Evolutionary conservation across 2,329 filamentous ascomycete genomes (phyloP), one percentile per base, ranked within the genome.

Genomic region (Drechslerella coelobrocha): DNA sequence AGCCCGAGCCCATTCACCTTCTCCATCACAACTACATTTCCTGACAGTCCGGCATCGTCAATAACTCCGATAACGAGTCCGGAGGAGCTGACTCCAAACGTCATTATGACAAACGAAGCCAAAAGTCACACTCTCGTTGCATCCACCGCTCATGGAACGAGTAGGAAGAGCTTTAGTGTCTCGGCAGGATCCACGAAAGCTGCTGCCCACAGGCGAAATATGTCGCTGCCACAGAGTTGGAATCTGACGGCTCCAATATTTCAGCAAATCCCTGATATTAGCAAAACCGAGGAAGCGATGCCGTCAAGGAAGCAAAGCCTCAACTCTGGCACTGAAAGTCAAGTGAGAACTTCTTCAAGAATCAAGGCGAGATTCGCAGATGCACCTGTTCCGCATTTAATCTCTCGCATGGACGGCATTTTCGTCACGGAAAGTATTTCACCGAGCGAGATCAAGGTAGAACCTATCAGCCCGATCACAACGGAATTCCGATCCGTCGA

Each of bases 401-500:
- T 63, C 37, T 71, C 66, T 7, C 59, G 66, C n/a, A 63, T 71
- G 66, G 66, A 71, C 55, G 66, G 66, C 8, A 71, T 71, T 12
- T 71, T 71, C 26, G 59, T 71, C 17, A 71, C 66, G 5, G 59
- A 71, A 29, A 71, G 45, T 27, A 59, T 63, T 14, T 34, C 57
- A 2, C 21, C 65, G 8, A 55, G 39, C 19, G 66, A 63, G 21
- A 55, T 71, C 41, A 71, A 71, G 24, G 41, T 29, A 5, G 66
- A 71, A 45, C 59, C 66, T 26, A 10, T 45, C 27, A 71, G 66
- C 26, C 66, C 66, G 14, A 55, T 48, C 7, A 60, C 48, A 17
- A n/a, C 48, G 21, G 31, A 10, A 21, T 71, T 71, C 17, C 52
- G 54, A 53, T 62, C 53, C 3, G 17, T 50, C 41, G 54, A 50